Evolutionary conservation across 257 asterid species (phyloP).

Genomic region (Coffea canephora): DNA sequence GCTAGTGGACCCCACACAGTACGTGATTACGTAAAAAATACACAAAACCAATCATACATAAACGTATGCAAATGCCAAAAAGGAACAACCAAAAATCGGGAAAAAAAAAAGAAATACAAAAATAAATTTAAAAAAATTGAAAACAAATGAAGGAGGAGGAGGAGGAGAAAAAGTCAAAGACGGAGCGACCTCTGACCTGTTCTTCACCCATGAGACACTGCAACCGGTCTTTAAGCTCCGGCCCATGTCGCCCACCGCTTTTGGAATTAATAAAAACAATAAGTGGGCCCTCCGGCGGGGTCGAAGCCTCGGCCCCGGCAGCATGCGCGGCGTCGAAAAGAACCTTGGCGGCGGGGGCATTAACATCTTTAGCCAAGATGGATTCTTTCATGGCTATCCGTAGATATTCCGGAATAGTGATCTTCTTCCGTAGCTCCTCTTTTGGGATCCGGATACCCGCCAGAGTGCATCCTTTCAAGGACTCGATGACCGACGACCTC

Average conservation of each 20-base stretch:
- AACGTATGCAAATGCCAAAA: background rate
- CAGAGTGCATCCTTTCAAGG: conserved; percentile 64
- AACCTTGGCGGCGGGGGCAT: conserved; percentile 32
- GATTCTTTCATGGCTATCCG: conserved; percentile 75
- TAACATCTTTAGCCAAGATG: conserved; percentile 53
- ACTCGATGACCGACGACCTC: conserved; percentile 67
- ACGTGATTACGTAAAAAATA: background rate
- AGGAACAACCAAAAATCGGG: background rate
- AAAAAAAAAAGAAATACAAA: background rate
- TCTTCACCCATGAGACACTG: conserved; percentile 89
- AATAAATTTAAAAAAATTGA: too few relatives aligned
- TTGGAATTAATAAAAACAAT: conserved; percentile 79
- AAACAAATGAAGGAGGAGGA: too few relatives aligned
- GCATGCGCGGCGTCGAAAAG: conserved; percentile 41
- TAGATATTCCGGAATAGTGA: conserved; percentile 70
- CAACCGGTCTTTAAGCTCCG: conserved; percentile 73
- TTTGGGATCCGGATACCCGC: conserved; percentile 59
- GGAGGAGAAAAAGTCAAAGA: background rate
- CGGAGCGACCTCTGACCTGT: conserved; percentile 49
- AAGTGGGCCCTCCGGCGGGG: conserved; percentile 64
- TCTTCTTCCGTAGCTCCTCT: conserved; percentile 65
- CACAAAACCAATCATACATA: too few relatives aligned
- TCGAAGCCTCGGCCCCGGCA: conserved; percentile 31
- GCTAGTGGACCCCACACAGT: background rate
- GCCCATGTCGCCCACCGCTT: conserved; percentile 97